A percentile compares a stretch with the other conserved stretches of the same genome.
These are phyloP conservation scores for Saccharum spontaneum DNA, from an alignment of 176 grass and related monocot genomes.

Conservation along the genomic window DNA sequence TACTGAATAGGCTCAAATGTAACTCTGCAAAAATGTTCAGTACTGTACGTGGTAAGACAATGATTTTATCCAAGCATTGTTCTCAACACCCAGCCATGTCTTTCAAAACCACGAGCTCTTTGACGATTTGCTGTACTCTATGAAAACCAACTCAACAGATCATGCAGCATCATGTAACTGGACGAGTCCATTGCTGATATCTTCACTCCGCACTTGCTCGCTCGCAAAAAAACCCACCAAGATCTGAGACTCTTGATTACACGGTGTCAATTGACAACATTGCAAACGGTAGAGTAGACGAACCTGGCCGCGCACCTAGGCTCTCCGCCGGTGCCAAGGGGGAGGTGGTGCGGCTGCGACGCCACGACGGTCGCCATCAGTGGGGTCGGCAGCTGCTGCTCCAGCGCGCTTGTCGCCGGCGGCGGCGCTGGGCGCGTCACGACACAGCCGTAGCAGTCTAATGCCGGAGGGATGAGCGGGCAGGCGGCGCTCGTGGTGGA, in stretches of 20 bases:
- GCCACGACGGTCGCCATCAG: conserved; percentile 46
- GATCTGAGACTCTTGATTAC: too few species aligned
- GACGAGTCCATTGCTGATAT: conserved; percentile 68
- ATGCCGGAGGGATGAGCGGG: too few species aligned
- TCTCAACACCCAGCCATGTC: conserved; percentile 84
- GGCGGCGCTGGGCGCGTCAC: not conserved
- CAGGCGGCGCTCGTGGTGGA: too few species aligned
- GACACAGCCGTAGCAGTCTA: too few species aligned
- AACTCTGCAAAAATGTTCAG: conserved; percentile 21
- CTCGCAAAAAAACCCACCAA: too few species aligned
- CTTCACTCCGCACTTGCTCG: conserved; percentile 74
- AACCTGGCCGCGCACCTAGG: conserved; percentile 47
- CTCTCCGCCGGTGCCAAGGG: conserved; percentile 34
- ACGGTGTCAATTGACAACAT: too few species aligned
- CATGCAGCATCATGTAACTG: conserved; percentile 97
- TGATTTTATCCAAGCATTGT: conserved; percentile 87
- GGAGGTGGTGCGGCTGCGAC: conserved; percentile 47
- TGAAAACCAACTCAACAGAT: conserved; percentile 80
- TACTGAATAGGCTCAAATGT: not conserved
- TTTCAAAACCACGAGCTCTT: conserved; percentile 74
- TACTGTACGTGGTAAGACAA: conserved; percentile 77
- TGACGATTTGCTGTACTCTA: conserved; percentile 56
- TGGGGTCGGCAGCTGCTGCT: not conserved
- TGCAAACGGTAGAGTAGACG: not conserved
- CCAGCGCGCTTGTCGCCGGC: conserved; percentile 3